phyloP scores from a whole-genome alignment of 257 asterid genomes.

The Lycium ferocissimum region DNA sequence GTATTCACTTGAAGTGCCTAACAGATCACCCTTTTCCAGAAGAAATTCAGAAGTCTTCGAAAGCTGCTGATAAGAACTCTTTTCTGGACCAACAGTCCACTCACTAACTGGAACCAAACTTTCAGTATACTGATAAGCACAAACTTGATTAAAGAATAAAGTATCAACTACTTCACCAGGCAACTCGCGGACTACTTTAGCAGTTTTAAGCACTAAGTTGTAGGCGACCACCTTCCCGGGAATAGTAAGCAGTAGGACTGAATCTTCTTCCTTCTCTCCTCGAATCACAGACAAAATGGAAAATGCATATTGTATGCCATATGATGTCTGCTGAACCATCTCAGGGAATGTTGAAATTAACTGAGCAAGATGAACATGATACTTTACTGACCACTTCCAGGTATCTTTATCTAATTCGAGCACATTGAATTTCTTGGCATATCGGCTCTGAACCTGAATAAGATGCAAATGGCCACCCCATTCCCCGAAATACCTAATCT shows the following conservation, averaged over 20 bases:
- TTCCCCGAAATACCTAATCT: constrained; percentile 2
- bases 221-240: constrained; percentile 30
- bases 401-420: too few relatives aligned
- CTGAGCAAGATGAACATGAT: constrained; percentile 4
- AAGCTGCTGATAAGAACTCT: neutral
- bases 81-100: neutral
- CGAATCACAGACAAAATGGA: constrained; percentile 17
- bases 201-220: constrained; percentile 19
- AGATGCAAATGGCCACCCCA: too few relatives aligned
- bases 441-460: too few relatives aligned
- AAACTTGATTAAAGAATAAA: too few relatives aligned
- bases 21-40: neutral
- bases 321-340: neutral
- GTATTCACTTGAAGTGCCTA: neutral
- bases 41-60: neutral
- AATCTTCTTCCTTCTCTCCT: constrained; percentile 29
- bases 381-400: too few relatives aligned
- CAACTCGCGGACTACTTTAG: constrained; percentile 1
- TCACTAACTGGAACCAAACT: neutral
- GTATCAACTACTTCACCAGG: neutral
- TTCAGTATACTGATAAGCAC: constrained; percentile 16
- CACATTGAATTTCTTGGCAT: too few relatives aligned
- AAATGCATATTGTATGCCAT: neutral
- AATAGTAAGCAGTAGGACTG: constrained; percentile 19
- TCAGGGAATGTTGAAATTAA: constrained; percentile 25